Conservation (phyloP, 169 alveolate species). For the Sarcocystis neurona region DNA sequence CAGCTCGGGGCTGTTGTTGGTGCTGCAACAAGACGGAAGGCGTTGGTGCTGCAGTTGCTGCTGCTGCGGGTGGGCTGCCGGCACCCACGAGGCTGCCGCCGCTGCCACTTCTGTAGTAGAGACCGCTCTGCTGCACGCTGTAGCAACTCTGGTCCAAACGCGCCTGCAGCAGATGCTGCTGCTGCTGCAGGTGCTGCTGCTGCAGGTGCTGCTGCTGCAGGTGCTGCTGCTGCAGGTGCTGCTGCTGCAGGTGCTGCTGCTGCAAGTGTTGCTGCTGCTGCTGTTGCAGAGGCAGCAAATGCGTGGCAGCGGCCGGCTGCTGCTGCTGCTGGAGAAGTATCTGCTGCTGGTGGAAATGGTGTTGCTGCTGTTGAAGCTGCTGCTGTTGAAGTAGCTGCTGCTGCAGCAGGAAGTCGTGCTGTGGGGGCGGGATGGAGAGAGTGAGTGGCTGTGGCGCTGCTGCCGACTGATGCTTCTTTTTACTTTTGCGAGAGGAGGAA, state of each 20-base stretch:
- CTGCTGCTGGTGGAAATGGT: conserved; percentile 14
- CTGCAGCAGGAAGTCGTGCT: not conserved
- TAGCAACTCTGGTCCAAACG: not conserved
- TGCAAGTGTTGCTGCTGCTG: not conserved
- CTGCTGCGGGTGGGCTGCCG: not conserved
- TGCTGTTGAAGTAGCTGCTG: not conserved
- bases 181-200: not conserved
- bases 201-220: not conserved
- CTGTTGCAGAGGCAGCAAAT: not conserved
- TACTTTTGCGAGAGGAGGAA: not conserved
- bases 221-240: not conserved
- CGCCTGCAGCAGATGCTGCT: not conserved
- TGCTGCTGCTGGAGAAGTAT: not conserved
- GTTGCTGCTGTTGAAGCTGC: not conserved
- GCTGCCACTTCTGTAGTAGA: too few species aligned
- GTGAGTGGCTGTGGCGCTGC: too few species aligned
- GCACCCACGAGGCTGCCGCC: not conserved
- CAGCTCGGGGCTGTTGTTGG: too few species aligned
- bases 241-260: not conserved
- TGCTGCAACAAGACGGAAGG: too few species aligned
- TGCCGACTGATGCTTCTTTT: too few species aligned
- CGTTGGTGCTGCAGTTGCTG: too few species aligned
- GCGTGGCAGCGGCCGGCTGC: too few species aligned
- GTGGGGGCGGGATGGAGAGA: too few species aligned
- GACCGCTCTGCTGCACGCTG: too few species aligned